These are phyloP conservation scores for Nicotiana undulata DNA, from an alignment of 257 asterid species.

Conservation along the genomic window DNA sequence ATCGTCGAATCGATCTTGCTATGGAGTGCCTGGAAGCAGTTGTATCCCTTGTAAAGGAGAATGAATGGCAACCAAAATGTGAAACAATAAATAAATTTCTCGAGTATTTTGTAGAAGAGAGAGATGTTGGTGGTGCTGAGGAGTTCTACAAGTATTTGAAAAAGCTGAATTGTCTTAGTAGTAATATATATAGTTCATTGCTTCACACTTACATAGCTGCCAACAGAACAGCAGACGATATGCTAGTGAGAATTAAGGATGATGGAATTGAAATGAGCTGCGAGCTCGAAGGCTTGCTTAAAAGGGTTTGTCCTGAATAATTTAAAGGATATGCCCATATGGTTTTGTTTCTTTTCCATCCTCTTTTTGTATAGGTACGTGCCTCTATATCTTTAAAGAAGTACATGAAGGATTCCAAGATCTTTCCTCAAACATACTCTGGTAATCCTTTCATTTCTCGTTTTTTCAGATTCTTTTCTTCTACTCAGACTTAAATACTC, in stretches of 20 bases:
- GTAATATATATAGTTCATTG: slow-evolving; percentile 27
- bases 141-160: slow-evolving; percentile 48
- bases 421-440: neutral
- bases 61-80: slow-evolving; percentile 37
- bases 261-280: slow-evolving; percentile 42
- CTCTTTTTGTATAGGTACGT: neutral
- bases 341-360: neutral
- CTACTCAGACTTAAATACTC: no score
- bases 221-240: slow-evolving; percentile 26
- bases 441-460: no score
- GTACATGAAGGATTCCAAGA: neutral
- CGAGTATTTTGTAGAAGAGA: slow-evolving; percentile 25
- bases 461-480: no score
- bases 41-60: slow-evolving; percentile 5
- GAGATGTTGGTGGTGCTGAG: slow-evolving; percentile 52
- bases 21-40: slow-evolving; percentile 42
- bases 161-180: slow-evolving; percentile 38
- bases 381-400: neutral
- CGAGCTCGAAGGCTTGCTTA: slow-evolving; percentile 36
- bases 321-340: neutral
- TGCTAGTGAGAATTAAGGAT: slow-evolving; percentile 36
- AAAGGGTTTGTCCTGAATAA: slow-evolving; percentile 25
- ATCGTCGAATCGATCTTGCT: slow-evolving; percentile 28
- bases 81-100: slow-evolving; percentile 31
- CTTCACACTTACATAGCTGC: slow-evolving; percentile 45